phyloP scores from a whole-genome alignment of 2,329 filamentous ascomycete species.

The Pseudogymnoascus sp. region DNA sequence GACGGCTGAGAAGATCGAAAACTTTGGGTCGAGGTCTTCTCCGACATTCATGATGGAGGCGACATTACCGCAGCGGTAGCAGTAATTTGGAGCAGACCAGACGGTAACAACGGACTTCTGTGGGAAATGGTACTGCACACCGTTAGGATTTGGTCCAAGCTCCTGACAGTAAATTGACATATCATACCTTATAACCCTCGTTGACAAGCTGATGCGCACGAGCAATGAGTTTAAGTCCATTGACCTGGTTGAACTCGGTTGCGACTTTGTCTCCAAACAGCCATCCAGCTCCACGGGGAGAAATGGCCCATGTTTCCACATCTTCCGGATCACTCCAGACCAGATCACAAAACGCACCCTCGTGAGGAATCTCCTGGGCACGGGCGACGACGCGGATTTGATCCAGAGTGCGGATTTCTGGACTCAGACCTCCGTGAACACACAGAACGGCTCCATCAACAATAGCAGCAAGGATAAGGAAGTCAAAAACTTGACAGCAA shows the following conservation, averaged over 20 bases:
- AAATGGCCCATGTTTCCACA: constrained; percentile 63
- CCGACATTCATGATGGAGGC: constrained; percentile 83
- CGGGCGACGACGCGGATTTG: constrained; percentile 68
- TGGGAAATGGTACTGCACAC: constrained; percentile 72
- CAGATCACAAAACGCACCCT: constrained; percentile 69
- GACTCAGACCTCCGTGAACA: constrained; percentile 64
- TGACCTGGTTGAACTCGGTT: constrained; percentile 71
- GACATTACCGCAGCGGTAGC: constrained; percentile 45
- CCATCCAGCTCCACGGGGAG: constrained; percentile 57
- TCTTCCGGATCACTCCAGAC: constrained; percentile 71
- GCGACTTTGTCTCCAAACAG: constrained; percentile 56
- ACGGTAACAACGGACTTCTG: constrained; percentile 87
- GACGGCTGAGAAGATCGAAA: constrained; percentile 88
- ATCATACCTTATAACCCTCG: constrained; percentile 61
- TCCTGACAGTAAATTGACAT: not conserved
- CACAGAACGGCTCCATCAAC: constrained; percentile 69
- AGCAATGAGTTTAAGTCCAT: constrained; percentile 63
- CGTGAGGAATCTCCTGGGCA: constrained; percentile 69
- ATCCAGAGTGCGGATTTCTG: constrained; percentile 66
- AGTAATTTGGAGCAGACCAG: constrained; percentile 47
- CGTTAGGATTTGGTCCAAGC: constrained; percentile 24
- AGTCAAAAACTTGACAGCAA: constrained; percentile 72
- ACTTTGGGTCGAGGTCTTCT: constrained; percentile 77
- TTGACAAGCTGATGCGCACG: constrained; percentile 70
- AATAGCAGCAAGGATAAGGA: constrained; percentile 64